Evolutionary conservation across 495 filamentous ascomycete genomes (phyloP), one percentile per base, ranked within the genome.

Genomic region (Penicillium salamii): DNA sequence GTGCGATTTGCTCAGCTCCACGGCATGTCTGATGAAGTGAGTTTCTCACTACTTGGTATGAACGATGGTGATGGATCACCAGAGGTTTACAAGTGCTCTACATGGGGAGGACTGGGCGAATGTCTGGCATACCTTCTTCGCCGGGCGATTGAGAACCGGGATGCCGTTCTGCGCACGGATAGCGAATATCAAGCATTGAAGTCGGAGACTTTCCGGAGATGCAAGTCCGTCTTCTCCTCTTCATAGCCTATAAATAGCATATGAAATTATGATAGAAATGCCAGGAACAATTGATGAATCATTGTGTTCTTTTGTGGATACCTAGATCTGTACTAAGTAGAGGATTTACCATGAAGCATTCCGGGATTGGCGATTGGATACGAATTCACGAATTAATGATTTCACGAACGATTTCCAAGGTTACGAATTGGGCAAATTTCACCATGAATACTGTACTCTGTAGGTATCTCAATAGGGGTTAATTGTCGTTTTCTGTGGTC

Each of bases 1-100:
- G 66, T 72, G 15, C 62, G 65, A 2, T 77, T 72, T 46, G 73
- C 53, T 1, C 91, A 97, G 67, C 73, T 97, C 13, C 84, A 90
- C 71, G 91, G 91, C 9, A 96, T 96, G 91, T 89, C 91, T 6
- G 91, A 97, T 53, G 90, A 95, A 55, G 81, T 96, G 8, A 88
- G 83, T 59, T 89, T 88, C 53, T 82, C 85, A 44, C 68, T 96
- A 17, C 75, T 95, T 20, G 68, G 79, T 35, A 52, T 72, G 44
- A 67, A 71, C 46, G 66, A 55, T 3, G 28, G 29, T 17, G 53
- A 63, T 46, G 72, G 79, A 12, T 62, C 71, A 7, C 78, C 80
- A 0, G 72, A 77, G 50, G 85, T 84, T 7, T 92, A 86, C 63
- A 97, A 97, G 70, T 92, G 91, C 57, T 76, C 88, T 24, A 87